Evolutionary conservation across 768 basidiomycete species (phyloP).

Genomic region (Tulasnella sp.): DNA sequence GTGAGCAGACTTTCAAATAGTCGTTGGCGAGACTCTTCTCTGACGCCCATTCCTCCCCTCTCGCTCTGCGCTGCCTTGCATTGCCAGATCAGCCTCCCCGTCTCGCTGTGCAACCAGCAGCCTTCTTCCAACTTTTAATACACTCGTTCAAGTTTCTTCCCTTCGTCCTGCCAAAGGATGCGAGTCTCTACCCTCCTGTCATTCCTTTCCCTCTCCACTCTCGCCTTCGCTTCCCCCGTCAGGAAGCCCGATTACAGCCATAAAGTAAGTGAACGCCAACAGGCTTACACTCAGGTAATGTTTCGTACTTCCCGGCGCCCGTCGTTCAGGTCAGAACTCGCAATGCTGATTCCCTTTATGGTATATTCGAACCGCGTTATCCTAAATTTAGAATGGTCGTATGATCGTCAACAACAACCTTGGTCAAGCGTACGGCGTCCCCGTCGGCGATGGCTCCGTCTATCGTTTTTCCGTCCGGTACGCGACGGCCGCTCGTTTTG

Average conservation of each 20-base stretch:
- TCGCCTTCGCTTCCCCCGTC: neutral
- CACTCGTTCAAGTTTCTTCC: neutral
- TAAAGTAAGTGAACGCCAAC: neutral
- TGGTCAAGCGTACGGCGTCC: constrained; percentile 44
- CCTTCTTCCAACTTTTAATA: neutral
- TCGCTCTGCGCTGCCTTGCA: neutral
- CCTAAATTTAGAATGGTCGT: neutral
- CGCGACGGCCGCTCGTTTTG: constrained; percentile 51
- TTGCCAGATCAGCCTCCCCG: neutral
- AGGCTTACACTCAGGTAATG: neutral
- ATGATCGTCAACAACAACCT: constrained; percentile 21
- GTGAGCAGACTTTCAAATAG: neutral
- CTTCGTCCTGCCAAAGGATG: neutral
- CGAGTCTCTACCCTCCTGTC: neutral
- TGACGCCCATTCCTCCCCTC: neutral
- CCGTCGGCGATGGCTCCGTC: constrained; percentile 33
- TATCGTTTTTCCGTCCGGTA: constrained; percentile 56
- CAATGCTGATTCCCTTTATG: neutral
- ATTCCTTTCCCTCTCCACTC: neutral
- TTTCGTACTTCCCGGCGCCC: neutral
- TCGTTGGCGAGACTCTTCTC: neutral
- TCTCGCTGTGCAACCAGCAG: neutral
- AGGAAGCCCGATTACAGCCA: neutral
- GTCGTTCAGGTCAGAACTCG: neutral
- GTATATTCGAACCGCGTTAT: neutral